Evolutionary conservation across 2,329 filamentous ascomycete species (phyloP), one percentile per base, ranked within the genome.

Genomic region (Tympanopsis confertula): DNA sequence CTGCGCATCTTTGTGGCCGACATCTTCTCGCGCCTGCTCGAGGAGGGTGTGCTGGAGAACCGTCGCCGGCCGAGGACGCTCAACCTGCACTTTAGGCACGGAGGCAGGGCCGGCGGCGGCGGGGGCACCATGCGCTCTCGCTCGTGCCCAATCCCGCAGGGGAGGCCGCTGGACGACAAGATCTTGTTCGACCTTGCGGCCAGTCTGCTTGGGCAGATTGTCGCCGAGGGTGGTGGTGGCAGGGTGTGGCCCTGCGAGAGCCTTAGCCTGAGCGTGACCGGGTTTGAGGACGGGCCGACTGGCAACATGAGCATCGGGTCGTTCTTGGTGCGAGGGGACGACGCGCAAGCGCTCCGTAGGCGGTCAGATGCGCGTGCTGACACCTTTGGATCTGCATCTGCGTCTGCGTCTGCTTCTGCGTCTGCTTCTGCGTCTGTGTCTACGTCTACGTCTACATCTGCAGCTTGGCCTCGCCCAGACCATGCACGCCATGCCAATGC

Each of bases 181-280:
- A 59, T 74, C 3, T 63, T 96, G 12, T 84, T 87, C 49, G 77
- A 81, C 15, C 67, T 94, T 26, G 82, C 86, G 26, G 82, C 86
- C 7, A 86, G 79, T 53, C 64, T 96, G 14, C 66, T 96, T 3
- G 71, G 71, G 18, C 87, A 94, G 48, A 78, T 94, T 24, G 68
- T 86, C 10, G 70, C 73, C 2, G 86, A 94, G 46, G n/a, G n/a
- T n/a, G n/a, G n/a, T n/a, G n/a, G n/a, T 46, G 86, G 85, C 1
- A 66, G 71, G 37, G 79, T 84, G 13, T 96, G 87, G 86, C 91
- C 91, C 5, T 96, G 91, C 53, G 69, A 77, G n/a, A 91, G 94
- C 52, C 66, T 98, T 5, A 91, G 85, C 41, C 62, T 96, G 35
- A 88, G 82, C 45, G 86, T 96, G 18, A 80, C 78, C n/a, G 88